A percentile compares a stretch with the other conserved stretches of the same genome.
Conservation (phyloP, 768 basidiomycete species). For the Amanita thiersii region DNA sequence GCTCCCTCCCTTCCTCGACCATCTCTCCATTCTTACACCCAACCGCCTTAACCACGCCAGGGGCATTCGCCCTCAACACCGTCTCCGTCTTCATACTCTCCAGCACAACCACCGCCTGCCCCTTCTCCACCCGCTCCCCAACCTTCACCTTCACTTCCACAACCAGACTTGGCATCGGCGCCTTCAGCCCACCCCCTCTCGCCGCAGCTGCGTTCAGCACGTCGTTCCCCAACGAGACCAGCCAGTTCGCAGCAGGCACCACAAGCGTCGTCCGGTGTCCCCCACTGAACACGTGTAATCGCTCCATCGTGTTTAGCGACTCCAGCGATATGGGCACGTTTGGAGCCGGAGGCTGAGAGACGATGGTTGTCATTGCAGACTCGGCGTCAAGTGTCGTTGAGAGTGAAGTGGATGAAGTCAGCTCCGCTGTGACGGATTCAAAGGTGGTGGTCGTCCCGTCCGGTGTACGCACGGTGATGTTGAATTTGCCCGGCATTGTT, state of each 20-base stretch:
- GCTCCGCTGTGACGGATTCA: conserved; percentile 44
- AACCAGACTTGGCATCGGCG: conserved; percentile 91
- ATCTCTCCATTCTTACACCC: conserved; percentile 82
- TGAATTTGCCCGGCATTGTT: conserved; percentile 34
- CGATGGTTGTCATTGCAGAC: conserved; percentile 54
- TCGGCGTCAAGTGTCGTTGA: conserved; percentile 44
- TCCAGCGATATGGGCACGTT: conserved; percentile 41
- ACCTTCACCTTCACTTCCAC: conserved; percentile 78
- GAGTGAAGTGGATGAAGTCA: conserved; percentile 46
- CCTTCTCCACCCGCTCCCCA: conserved; percentile 74
- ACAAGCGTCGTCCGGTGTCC: conserved; percentile 60
- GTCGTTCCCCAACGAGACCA: conserved; percentile 57
- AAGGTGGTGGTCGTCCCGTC: conserved; percentile 27
- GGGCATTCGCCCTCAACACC: conserved; percentile 61
- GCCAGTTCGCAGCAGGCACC: conserved; percentile 65
- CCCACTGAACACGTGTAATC: conserved; percentile 65
- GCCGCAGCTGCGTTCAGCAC: conserved; percentile 39
- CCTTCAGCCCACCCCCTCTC: conserved; percentile 50
- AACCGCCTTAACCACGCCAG: conserved; percentile 65
- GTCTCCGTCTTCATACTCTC: conserved; percentile 99
- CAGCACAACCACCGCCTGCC: conserved; percentile 73
- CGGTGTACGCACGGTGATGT: conserved; percentile 39
- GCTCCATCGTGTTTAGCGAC: conserved; percentile 53
- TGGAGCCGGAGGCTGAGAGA: conserved; percentile 57
- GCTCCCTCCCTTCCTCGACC: conserved; percentile 80